These are phyloP conservation scores for Aspergillus baeticus DNA, from an alignment of 495 filamentous ascomycete species.

Conservation along the genomic window DNA sequence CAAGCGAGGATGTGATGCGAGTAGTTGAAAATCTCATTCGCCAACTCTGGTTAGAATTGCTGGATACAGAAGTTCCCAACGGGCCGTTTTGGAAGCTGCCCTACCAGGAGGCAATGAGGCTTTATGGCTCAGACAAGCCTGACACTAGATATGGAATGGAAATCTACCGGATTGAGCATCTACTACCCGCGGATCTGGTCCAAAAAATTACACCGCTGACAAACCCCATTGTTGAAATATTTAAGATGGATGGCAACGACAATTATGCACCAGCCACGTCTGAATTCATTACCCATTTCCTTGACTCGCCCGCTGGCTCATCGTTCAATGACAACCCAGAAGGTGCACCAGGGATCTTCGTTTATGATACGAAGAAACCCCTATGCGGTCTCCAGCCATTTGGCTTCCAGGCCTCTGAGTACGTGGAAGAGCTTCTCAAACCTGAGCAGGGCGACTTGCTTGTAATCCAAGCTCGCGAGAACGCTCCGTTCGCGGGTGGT, in stretches of 20 bases:
- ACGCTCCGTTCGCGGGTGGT: constrained; percentile 56
- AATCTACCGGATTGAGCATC: constrained; percentile 61
- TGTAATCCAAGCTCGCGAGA: constrained; percentile 73
- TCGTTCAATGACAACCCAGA: constrained; percentile 62
- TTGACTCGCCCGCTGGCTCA: constrained; percentile 61
- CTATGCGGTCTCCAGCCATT: constrained; percentile 71
- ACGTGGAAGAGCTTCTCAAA: constrained; percentile 50
- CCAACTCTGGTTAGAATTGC: constrained; percentile 50
- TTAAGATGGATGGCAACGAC: constrained; percentile 54
- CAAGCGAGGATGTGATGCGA: constrained; percentile 69
- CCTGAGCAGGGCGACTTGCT: constrained; percentile 72
- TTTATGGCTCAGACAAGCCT: constrained; percentile 88
- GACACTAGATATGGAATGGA: constrained; percentile 67
- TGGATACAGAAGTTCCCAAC: constrained; percentile 39
- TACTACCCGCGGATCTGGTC: constrained; percentile 65
- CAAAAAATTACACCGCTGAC: constrained; percentile 65
- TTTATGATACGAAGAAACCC: constrained; percentile 68
- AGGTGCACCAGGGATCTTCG: constrained; percentile 72
- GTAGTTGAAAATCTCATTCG: constrained; percentile 64
- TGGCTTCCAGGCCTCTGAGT: constrained; percentile 69
- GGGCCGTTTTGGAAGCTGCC: constrained; percentile 58
- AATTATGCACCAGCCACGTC: constrained; percentile 48
- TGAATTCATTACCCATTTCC: constrained; percentile 64
- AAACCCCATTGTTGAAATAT: constrained; percentile 66
- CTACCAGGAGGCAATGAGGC: constrained; percentile 76